Evolutionary conservation across 805 yeast genomes (phyloP).

Genomic region (Zygoascus flipseniorum): DNA sequence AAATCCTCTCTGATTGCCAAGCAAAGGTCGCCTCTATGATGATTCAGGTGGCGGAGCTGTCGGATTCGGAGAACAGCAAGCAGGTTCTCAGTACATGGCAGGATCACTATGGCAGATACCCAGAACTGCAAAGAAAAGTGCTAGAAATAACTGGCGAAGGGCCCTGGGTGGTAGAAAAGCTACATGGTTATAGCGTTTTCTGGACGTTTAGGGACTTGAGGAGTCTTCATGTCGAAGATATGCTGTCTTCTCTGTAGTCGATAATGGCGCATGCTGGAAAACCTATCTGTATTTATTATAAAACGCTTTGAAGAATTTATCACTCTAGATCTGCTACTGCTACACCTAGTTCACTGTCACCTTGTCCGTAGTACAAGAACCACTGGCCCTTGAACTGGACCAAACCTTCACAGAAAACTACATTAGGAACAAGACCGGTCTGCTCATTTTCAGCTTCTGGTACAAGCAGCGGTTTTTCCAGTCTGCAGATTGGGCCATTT

Average conservation of each 20-base stretch:
- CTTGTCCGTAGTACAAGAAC: slow-evolving; percentile 9
- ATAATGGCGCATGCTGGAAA: too few relatives aligned
- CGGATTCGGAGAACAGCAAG: slow-evolving; percentile 6
- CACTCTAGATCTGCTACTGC: neutral
- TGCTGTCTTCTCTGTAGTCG: neutral
- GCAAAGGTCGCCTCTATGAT: slow-evolving; percentile 5
- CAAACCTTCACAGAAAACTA: slow-evolving; percentile 7
- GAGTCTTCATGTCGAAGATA: slow-evolving; percentile 6
- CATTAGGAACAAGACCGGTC: slow-evolving; percentile 4
- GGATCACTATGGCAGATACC: slow-evolving; percentile 3
- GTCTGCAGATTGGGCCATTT: slow-evolving; percentile 5
- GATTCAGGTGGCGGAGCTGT: slow-evolving; percentile 2
- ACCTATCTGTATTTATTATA: neutral
- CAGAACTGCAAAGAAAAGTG: neutral
- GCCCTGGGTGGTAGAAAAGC: neutral
- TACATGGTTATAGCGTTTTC: slow-evolving; percentile 10
- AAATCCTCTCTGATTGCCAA: slow-evolving; percentile 3
- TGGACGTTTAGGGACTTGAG: slow-evolving; percentile 10
- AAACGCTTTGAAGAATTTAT: neutral
- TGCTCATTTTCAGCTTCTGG: slow-evolving; percentile 6
- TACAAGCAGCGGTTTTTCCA: slow-evolving; percentile 2
- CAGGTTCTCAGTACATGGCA: slow-evolving; percentile 4
- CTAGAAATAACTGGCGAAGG: neutral
- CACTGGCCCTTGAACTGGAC: slow-evolving; percentile 6
- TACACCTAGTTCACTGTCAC: slow-evolving; percentile 5